Base-by-base conservation (phyloP, 768 basidiomycete genomes). In the Mycena pura region DNA sequence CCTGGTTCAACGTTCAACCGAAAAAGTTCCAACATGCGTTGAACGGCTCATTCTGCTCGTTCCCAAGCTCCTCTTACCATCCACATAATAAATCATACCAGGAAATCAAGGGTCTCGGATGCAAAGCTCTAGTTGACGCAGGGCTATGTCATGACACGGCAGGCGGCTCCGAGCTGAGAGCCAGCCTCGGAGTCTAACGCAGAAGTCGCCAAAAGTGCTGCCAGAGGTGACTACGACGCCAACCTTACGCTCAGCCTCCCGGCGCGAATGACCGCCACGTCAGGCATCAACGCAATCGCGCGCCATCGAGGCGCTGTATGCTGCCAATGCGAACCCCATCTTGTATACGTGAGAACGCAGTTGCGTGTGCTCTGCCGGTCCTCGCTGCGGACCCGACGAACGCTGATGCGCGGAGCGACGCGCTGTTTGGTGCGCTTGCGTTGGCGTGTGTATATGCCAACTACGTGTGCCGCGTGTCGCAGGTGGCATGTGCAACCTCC, bases 261-360 rank as follows among this genome's bases (percentile, higher is more conserved):
- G 3, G n/a, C 54, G 15, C 58, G 64, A 36, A 68, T 76, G 68
- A 75, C 75, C 19, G 69, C 75, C 31, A 79, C 79, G 1, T 74
- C 73, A 15, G 77, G 77, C 9, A 65, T 80, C 41, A 80, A 80
- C 67, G 78, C 79, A 8, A 75, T 80, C 77, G 1, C 79, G 80
- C 55, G 74, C 72, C 1, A 74, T 80, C 25, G 79, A 80, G 46
- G 79, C 78, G 0, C 66, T 80, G 5, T 80, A 79, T 65, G 71
- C 78, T 3, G 51, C 67, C 43, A 74, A 78, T 6, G 64, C 71
- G 1, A 80, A 78, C 55, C 79, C 79, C 2, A 70, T 80, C 50
- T 73, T 70, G 21, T 70, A 74, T 38, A 62, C 68, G 15, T 68
- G 77, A 74, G 79, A 31, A 60, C 64, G 8, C 67, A 63, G 63